Percentiles rank a stretch among this genome's conserved stretches.
Conservation (phyloP, 1,284 basidiomycete species). For the Rhodotorula glutinis region DNA sequence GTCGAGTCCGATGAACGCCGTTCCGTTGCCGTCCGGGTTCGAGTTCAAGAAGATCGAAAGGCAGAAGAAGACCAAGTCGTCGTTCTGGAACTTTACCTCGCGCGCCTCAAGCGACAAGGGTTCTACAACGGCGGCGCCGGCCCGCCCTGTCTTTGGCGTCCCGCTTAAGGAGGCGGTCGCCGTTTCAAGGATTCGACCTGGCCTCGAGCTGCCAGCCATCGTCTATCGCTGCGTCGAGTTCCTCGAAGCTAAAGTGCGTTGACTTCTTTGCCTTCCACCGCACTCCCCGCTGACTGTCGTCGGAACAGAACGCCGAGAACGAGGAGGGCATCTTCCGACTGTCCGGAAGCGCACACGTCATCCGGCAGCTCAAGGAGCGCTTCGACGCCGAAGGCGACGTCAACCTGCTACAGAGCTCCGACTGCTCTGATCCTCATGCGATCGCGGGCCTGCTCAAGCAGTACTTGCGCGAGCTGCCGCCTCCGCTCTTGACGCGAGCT, state of each 20-base stretch:
- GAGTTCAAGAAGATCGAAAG: slow-evolving; percentile 60
- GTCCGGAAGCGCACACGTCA: slow-evolving; percentile 67
- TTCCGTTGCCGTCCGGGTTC: slow-evolving; percentile 79
- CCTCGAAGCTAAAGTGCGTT: slow-evolving; percentile 45
- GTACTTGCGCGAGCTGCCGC: slow-evolving; percentile 83
- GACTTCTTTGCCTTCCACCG: too few relatives aligned
- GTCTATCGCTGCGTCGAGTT: slow-evolving; percentile 73
- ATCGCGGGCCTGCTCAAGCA: slow-evolving; percentile 84
- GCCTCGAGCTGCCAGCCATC: slow-evolving; percentile 82
- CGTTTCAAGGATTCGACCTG: slow-evolving; percentile 67
- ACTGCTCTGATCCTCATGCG: slow-evolving; percentile 92
- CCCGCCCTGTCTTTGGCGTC: slow-evolving; percentile 81
- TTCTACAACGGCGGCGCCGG: slow-evolving; percentile 9
- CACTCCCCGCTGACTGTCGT: not conserved
- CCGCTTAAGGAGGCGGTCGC: slow-evolving; percentile 82
- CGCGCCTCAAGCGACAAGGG: slow-evolving; percentile 24
- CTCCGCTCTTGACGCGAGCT: slow-evolving; percentile 85
- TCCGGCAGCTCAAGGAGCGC: slow-evolving; percentile 68
- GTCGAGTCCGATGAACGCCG: slow-evolving; percentile 80
- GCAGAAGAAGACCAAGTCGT: slow-evolving; percentile 69
- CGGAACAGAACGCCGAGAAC: slow-evolving; percentile 69
- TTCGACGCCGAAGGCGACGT: slow-evolving; percentile 94
- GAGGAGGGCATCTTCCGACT: slow-evolving; percentile 98
- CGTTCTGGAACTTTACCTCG: slow-evolving; percentile 43
- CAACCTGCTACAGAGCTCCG: slow-evolving; percentile 75